phyloP scores from a whole-genome alignment of 306 rosid genomes.

The Fragaria vesca region DNA sequence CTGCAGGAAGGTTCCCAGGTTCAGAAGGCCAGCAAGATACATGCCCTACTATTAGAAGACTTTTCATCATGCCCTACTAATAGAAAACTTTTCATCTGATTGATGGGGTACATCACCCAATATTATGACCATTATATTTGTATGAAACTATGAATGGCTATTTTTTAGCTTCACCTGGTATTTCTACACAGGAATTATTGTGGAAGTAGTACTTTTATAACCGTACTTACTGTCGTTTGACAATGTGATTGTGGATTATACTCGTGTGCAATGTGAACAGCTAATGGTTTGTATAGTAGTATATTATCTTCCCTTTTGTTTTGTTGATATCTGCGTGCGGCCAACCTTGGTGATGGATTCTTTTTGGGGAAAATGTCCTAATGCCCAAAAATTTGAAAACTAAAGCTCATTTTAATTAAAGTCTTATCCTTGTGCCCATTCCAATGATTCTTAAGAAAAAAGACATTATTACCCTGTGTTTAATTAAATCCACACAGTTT shows the following conservation, averaged over 20 bases:
- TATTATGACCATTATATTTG: neutral
- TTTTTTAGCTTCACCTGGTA: neutral
- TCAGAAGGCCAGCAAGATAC: slow-evolving; percentile 66
- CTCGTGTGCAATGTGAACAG: neutral
- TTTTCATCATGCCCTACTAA: slow-evolving; percentile 57
- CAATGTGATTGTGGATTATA: neutral
- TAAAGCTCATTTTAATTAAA: too few species aligned
- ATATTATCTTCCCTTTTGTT: too few species aligned
- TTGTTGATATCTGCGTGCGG: too few species aligned
- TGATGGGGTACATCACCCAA: neutral
- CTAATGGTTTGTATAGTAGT: neutral
- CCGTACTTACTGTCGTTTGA: neutral
- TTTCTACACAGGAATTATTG: neutral
- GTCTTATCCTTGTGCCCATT: too few species aligned
- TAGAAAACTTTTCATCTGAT: slow-evolving; percentile 33
- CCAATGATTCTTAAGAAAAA: too few species aligned
- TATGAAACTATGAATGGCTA: neutral
- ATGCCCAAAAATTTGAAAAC: too few species aligned
- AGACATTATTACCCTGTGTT: too few species aligned
- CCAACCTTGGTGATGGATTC: too few species aligned
- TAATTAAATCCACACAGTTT: too few species aligned
- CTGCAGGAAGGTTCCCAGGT: slow-evolving; percentile 80
- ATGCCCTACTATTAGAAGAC: slow-evolving; percentile 72
- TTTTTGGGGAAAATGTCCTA: too few species aligned
- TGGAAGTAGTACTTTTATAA: neutral